These are phyloP conservation scores for Calonectria pseudoreteaudii DNA, from an alignment of 2,329 filamentous ascomycete genomes.

Conservation along the genomic window DNA sequence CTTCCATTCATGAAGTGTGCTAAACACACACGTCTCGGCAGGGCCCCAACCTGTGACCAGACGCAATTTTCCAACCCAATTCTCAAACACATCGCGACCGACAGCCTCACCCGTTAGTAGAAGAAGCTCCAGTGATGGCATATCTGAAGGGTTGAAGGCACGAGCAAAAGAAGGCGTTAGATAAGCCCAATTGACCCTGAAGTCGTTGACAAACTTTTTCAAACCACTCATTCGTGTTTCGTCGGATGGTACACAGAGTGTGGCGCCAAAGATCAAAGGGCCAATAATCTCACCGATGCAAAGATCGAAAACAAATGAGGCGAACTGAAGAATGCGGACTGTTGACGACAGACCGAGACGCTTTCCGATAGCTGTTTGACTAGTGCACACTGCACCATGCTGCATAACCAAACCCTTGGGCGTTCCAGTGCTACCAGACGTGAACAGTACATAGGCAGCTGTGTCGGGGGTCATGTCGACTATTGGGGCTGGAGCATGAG, in stretches of 20 bases:
- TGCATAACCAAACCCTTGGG: slow-evolving; percentile 40
- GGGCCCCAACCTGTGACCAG: slow-evolving; percentile 36
- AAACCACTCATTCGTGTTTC: slow-evolving; percentile 12
- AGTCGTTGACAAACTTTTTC: background rate
- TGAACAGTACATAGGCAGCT: slow-evolving; percentile 39
- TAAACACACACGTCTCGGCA: slow-evolving; percentile 24
- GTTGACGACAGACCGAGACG: background rate
- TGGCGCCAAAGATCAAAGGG: slow-evolving; percentile 20
- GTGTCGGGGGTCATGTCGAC: background rate
- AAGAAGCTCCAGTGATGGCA: slow-evolving; percentile 1
- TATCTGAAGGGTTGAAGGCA: background rate
- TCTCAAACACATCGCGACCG: slow-evolving; percentile 8
- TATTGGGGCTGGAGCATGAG: background rate
- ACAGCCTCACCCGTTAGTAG: slow-evolving; percentile 31
- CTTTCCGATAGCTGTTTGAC: slow-evolving; percentile 15
- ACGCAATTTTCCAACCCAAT: slow-evolving; percentile 28
- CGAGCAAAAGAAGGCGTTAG: slow-evolving; percentile 9
- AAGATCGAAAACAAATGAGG: slow-evolving; percentile 16
- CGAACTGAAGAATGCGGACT: slow-evolving; percentile 25
- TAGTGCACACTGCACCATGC: slow-evolving; percentile 30
- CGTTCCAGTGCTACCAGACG: slow-evolving; percentile 41
- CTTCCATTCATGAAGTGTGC: background rate
- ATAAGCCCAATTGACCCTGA: background rate
- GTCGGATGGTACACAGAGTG: slow-evolving; percentile 22
- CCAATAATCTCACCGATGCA: slow-evolving; percentile 19